Base-by-base conservation (phyloP, 345 rosid species). In the Hibiscus syriacus region DNA sequence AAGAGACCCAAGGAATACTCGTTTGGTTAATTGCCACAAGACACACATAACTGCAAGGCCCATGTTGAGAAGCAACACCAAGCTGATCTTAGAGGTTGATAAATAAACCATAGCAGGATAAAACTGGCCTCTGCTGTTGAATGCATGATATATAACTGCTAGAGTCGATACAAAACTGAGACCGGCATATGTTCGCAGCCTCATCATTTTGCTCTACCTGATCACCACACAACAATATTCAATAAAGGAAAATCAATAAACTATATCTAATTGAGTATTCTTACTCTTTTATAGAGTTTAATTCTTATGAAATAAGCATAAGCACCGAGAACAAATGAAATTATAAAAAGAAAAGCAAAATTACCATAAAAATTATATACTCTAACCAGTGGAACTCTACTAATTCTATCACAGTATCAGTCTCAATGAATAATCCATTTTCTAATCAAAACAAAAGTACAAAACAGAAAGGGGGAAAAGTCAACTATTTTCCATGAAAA, bases 81-180 rank as follows among this genome's bases (percentile, higher is more conserved):
- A 71, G 66, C 88, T 84, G 76, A 90, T 84, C 82, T 92, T 92
- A 27, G 98, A 90, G 27, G 96, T 90, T 7, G 98, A 92, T 14
- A 92, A 58, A 70, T 88, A 87, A 30, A 90, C 83, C 81, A 82
- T 84, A 19, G 98, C 91, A 23, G 98, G 98, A 67, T 92, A 92
- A 68, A 90, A 92, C 77, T 92, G 98, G 43, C 83, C 88, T 54
- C 97, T 76, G 54, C 88, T 88, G 75, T 74, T 85, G 66, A 92
- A 92, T 0, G 93, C 98, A 75, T 92, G 94, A 65, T 92, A 88
- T 5, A 88, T 71, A 62, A 87, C 84, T 0, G 81, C 87, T n/a
- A 90, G 25, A 0, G 90, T 70, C 3, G 86, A 90, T 5, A 85
- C 23, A 49, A 85, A 62, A 79, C 96, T 92, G 3, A 84, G 72